These are phyloP conservation scores for Suillus tomentosus DNA, from an alignment of 768 basidiomycete species.

Conservation along the genomic window DNA sequence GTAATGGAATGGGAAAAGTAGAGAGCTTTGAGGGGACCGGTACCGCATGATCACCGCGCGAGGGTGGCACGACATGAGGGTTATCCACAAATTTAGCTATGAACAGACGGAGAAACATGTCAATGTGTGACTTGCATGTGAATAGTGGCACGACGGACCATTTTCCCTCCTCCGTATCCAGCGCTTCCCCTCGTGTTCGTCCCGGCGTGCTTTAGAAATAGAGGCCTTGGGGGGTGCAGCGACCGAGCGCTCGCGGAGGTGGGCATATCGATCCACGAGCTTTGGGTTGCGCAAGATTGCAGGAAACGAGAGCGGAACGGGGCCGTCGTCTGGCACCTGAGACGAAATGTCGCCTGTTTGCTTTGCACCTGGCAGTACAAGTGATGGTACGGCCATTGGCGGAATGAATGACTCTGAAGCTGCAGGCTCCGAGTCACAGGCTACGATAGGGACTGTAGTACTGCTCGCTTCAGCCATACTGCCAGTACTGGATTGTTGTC, in stretches of 20 bases:
- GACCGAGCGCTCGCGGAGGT: slow-evolving; percentile 39
- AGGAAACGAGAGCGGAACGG: slow-evolving; percentile 69
- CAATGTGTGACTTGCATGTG: slow-evolving; percentile 4
- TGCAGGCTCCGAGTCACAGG: neutral
- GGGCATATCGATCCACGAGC: slow-evolving; percentile 53
- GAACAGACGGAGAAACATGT: slow-evolving; percentile 7
- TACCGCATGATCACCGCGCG: slow-evolving; percentile 53
- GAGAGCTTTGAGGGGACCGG: slow-evolving; percentile 44
- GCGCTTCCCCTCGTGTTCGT: slow-evolving; percentile 76
- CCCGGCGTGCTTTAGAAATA: slow-evolving; percentile 46
- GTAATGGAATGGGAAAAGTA: slow-evolving; percentile 80
- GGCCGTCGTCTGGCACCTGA: slow-evolving; percentile 16
- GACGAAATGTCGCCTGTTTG: neutral
- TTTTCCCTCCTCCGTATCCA: slow-evolving; percentile 79
- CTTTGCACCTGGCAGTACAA: neutral
- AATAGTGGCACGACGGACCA: slow-evolving; percentile 43
- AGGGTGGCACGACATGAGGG: slow-evolving; percentile 68
- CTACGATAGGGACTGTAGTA: neutral
- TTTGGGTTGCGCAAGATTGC: slow-evolving; percentile 64
- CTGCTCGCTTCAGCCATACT: neutral
- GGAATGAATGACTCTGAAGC: neutral
- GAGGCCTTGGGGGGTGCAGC: slow-evolving; percentile 18
- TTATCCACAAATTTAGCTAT: slow-evolving; percentile 74
- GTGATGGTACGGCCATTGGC: no score
- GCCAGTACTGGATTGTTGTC: neutral